These are phyloP conservation scores for Daldinia vernicosa DNA, from an alignment of 495 filamentous ascomycete species.

Conservation along the genomic window DNA sequence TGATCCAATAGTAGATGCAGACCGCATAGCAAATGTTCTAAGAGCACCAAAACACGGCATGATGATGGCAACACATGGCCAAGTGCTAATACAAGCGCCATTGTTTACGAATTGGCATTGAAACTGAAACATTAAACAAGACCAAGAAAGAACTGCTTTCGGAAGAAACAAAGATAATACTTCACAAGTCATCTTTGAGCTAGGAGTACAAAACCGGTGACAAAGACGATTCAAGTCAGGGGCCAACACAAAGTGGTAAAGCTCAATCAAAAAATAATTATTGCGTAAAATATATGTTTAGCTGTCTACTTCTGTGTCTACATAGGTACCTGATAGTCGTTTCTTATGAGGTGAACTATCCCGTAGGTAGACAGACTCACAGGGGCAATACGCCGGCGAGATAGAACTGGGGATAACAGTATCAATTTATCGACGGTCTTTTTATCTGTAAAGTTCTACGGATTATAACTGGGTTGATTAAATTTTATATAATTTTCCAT, in stretches of 20 bases:
- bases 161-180: conserved; percentile 23
- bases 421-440: not conserved
- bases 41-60: conserved; percentile 3
- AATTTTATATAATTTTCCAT: not conserved
- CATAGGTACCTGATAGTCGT: too few species aligned
- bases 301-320: too few species aligned
- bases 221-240: conserved; percentile 2
- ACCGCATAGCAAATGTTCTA: not conserved
- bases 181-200: not conserved
- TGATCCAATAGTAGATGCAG: too few species aligned
- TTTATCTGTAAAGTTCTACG: too few species aligned
- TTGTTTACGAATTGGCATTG: conserved; percentile 1
- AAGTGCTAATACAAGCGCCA: not conserved
- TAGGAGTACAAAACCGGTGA: not conserved
- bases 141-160: conserved; percentile 11
- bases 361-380: too few species aligned
- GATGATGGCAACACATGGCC: not conserved
- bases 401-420: not conserved
- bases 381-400: too few species aligned
- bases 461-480: not conserved
- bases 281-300: not conserved
- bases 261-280: not conserved
- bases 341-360: too few species aligned
- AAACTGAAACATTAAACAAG: not conserved
- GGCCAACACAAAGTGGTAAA: not conserved